These are phyloP conservation scores for Hydnomerulius pinastri DNA, from an alignment of 768 basidiomycete species.

Conservation along the genomic window DNA sequence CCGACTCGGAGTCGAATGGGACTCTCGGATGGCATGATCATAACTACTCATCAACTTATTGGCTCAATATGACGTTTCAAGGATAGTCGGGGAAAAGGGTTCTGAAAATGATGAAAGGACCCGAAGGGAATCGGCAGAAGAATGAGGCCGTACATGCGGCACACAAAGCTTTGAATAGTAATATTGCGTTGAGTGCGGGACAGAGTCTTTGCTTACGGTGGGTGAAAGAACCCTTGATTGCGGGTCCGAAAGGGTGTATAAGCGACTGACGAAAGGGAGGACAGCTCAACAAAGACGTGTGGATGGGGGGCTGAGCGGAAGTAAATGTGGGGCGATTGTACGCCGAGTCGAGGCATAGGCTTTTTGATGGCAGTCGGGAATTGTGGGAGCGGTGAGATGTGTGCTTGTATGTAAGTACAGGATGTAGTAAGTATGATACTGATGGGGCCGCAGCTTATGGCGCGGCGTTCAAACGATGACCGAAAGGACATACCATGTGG, in stretches of 20 bases:
- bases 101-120: not conserved
- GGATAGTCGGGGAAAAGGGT: constrained; percentile 11
- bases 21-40: too few species aligned
- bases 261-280: constrained; percentile 4
- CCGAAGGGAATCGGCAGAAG: constrained; percentile 13
- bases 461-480: not conserved
- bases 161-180: constrained; percentile 1
- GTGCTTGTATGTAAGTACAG: too few species aligned
- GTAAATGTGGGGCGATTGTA: constrained; percentile 5
- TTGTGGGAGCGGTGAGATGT: constrained; percentile 6
- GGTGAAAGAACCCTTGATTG: constrained; percentile 5
- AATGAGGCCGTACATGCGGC: not conserved
- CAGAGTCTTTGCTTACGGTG: not conserved
- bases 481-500: too few species aligned
- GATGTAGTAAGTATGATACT: too few species aligned
- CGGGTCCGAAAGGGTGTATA: constrained; percentile 26
- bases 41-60: too few species aligned
- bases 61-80: constrained; percentile 10
- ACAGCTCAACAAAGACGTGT: not conserved
- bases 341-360: constrained; percentile 12
- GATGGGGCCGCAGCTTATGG: too few species aligned
- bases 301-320: not conserved
- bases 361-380: constrained; percentile 21
- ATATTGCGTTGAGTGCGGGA: constrained; percentile 14
- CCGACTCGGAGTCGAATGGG: not conserved